Base-by-base conservation (phyloP, 306 rosid species). In the Corylus heterophylla region DNA sequence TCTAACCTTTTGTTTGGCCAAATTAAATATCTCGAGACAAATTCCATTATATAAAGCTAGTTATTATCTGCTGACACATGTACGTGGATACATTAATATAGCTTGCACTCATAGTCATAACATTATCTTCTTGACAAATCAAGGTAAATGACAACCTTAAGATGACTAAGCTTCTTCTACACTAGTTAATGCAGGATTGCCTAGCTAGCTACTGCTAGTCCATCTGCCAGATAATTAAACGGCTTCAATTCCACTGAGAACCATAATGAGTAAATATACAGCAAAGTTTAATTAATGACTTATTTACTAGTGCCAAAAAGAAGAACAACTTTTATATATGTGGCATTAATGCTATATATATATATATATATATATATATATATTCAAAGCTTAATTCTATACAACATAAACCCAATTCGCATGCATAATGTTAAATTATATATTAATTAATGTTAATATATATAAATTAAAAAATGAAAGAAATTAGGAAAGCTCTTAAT, bases 401-500 rank as follows among this genome's bases (percentile, higher is more conserved):
- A 31, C 35, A 31, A 31, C 35, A 31, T 31, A 31, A 31, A 31
- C 35, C 35, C 35, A 31, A 31, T 31, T 31, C 2, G 35, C 35
- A 31, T 31, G 35, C 35, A 31, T 31, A 31, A 31, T 31, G 35
- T 31, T 31, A 31, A 31, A 31, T 31, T 31, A 31, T 31, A 31
- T 31, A 39, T 39, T 39, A 39, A 39, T 39, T 39, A 39, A 39
- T 39, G 5, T 39, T 39, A 5, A 42, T 31, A 31, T 31, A 31
- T 49, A 59, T 58, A 22, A 58, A 59, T 59, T 12, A 37, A 2
- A 52, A 55, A 85, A 74, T 78, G 83, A 79, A 77, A 67, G 63
- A 83, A 87, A 80, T 66, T 18, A 56, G 62, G 45, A 79, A 86
- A 78, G 64, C 71, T 75, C 81, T 73, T 58, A 22, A 22, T 73